phyloP scores from a whole-genome alignment of 1,139 yeast species.

The Blastobotrys indianensis region DNA sequence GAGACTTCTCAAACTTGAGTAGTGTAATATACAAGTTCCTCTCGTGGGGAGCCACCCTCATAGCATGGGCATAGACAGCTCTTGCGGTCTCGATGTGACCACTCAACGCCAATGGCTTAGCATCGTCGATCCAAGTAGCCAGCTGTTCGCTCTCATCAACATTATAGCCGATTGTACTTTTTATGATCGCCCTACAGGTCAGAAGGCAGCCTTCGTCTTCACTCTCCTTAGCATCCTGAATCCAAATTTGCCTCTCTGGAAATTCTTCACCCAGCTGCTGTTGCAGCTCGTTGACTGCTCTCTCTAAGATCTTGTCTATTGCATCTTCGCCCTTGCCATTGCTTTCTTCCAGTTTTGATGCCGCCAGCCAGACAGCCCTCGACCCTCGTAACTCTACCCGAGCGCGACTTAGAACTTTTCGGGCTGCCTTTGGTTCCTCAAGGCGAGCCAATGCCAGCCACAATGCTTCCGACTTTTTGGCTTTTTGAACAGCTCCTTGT shows the following conservation, averaged over 20 bases:
- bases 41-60: slow-evolving; percentile 45
- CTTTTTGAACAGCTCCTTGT: slow-evolving; percentile 61
- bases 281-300: slow-evolving; percentile 47
- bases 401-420: slow-evolving; percentile 52
- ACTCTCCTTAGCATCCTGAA: slow-evolving; percentile 41
- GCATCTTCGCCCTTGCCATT: slow-evolving; percentile 35
- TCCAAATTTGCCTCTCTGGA: slow-evolving; percentile 41
- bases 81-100: slow-evolving; percentile 39
- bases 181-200: slow-evolving; percentile 35
- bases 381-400: slow-evolving; percentile 44
- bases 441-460: slow-evolving; percentile 54
- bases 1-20: slow-evolving; percentile 42
- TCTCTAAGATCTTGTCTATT: slow-evolving; percentile 39
- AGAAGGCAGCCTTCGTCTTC: slow-evolving; percentile 32
- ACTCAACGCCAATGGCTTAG: slow-evolving; percentile 27
- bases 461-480: slow-evolving; percentile 58
- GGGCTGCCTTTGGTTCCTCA: slow-evolving; percentile 46
- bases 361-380: slow-evolving; percentile 64
- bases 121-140: slow-evolving; percentile 36
- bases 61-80: slow-evolving; percentile 45
- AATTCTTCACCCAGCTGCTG: slow-evolving; percentile 24
- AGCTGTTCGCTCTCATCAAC: slow-evolving; percentile 29
- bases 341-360: slow-evolving; percentile 63
- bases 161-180: slow-evolving; percentile 30
- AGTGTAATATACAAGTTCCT: slow-evolving; percentile 52